Base-by-base conservation (phyloP, 129 eudicot species). In the Flaveria linearis region DNA sequence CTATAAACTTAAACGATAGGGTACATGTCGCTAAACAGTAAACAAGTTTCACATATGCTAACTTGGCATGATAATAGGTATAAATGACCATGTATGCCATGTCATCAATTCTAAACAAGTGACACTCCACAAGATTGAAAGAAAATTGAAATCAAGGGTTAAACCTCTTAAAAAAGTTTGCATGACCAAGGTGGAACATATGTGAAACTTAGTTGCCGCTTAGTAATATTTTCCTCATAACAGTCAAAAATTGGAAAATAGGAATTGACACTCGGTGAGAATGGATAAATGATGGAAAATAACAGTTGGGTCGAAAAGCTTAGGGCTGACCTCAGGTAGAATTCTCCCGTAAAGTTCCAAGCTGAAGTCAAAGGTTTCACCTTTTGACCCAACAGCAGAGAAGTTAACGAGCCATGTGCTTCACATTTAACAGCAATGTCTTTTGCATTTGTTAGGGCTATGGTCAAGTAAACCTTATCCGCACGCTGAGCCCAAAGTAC, bases 401-500 rank as follows among this genome's bases (percentile, higher is more conserved):
- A 92, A 92, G 80, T 45, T 81, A 71, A 90, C 14, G 52, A 56
- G 8, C 96, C 98, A 5, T 88, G 80, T 14, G 90, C 82, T 69
- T 92, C 90, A 78, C 94, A 92, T 26, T 86, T 86, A 47, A 89
- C 88, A 0, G 86, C 73, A 50, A 92, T 83, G 74, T 90, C 89
- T 78, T 85, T 90, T 64, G 96, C 92, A 75, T 88, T 87, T 3
- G 92, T 92, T 71, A 90, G 65, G 17, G 93, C 84, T 16, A 92
- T 79, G 17, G 94, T 88, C 77, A 92, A 86, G 81, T 86, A 92
- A 25, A 92, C 92, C 84, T 85, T 88, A 74, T 92, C 91, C 13
- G 90, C 85, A 56, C 94, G 90, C n/a, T 92, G 96, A 6, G 96
- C 98, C 98, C 97, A 92, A 73, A 89, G 89, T 82, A 89, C 86